These are phyloP conservation scores for Chamaecyparis obtusa DNA, from an alignment of 75 land plant genomes.

Conservation along the genomic window DNA sequence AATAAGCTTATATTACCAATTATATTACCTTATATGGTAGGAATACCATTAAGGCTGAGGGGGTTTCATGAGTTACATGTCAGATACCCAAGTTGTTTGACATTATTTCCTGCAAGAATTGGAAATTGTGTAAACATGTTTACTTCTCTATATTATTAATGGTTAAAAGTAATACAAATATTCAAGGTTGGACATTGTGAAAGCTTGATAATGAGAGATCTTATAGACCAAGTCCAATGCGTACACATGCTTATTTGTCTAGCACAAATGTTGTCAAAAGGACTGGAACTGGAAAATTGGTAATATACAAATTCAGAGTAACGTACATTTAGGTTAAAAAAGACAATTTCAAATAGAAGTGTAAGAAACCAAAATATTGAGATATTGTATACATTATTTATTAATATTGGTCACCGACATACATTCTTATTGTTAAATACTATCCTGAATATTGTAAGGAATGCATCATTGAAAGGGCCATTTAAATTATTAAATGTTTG, in stretches of 20 bases:
- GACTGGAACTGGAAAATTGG: not conserved
- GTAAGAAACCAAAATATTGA: not conserved
- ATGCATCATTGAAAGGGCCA: not conserved
- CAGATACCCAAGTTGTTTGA: not conserved
- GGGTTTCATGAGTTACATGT: not conserved
- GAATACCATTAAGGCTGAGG: not conserved
- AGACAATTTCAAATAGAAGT: not conserved
- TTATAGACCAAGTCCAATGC: not conserved
- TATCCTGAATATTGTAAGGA: not conserved
- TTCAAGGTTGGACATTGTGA: not conserved
- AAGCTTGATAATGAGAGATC: not conserved
- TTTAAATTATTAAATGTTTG: not conserved
- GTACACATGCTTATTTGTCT: not conserved
- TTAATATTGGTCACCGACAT: not conserved
- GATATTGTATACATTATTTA: not conserved
- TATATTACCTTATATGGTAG: not conserved
- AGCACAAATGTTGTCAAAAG: not conserved
- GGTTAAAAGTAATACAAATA: not conserved
- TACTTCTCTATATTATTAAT: not conserved
- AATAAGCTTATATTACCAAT: not conserved
- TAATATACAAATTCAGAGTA: not conserved
- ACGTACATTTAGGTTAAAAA: not conserved
- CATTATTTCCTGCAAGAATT: not conserved
- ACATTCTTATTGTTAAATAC: not conserved
- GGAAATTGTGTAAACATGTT: not conserved